Evolutionary conservation across 1,284 basidiomycete genomes (phyloP).

Genomic region (Cutaneotrichosporon spelunceum): DNA sequence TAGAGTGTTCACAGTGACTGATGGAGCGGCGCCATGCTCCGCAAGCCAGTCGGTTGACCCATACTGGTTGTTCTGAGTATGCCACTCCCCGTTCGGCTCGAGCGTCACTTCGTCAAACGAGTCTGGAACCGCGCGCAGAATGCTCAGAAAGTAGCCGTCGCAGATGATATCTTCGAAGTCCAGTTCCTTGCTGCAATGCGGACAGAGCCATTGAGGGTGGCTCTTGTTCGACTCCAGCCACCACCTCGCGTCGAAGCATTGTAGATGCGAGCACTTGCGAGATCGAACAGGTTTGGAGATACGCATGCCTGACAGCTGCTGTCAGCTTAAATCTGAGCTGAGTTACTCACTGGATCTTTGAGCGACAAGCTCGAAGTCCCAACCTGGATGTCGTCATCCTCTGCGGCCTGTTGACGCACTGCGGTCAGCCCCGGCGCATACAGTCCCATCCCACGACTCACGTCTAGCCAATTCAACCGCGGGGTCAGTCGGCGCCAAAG

Average conservation of each 20-base stretch:
- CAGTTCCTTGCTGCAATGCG: conserved; percentile 82
- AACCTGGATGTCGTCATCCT: conserved; percentile 84
- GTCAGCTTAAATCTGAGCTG: conserved; percentile 8
- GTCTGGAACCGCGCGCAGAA: conserved; percentile 56
- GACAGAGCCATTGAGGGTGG: conserved; percentile 94
- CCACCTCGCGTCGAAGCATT: conserved; percentile 92
- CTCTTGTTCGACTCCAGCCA: conserved; percentile 96
- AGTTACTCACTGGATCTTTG: conserved; percentile 76
- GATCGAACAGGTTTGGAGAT: conserved; percentile 84
- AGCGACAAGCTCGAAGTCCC: conserved; percentile 82
- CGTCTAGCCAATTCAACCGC: conserved; percentile 25
- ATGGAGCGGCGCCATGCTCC: conserved; percentile 10
- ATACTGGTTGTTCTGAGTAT: conserved; percentile 79
- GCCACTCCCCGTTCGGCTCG: conserved; percentile 93
- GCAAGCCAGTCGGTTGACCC: conserved; percentile 67
- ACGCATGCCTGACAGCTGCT: conserved; percentile 80
- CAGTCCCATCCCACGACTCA: neutral
- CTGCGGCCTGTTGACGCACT: conserved; percentile 63
- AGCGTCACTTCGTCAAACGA: conserved; percentile 86
- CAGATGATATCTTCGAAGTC: conserved; percentile 79
- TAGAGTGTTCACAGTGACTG: neutral
- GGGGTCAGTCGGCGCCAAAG: conserved; percentile 28
- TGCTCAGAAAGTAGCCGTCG: conserved; percentile 60
- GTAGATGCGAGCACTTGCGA: conserved; percentile 76
- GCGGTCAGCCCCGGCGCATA: conserved; percentile 2